Conservation (phyloP, 1,284 basidiomycete species). For the Thecaphora thlaspeos region DNA sequence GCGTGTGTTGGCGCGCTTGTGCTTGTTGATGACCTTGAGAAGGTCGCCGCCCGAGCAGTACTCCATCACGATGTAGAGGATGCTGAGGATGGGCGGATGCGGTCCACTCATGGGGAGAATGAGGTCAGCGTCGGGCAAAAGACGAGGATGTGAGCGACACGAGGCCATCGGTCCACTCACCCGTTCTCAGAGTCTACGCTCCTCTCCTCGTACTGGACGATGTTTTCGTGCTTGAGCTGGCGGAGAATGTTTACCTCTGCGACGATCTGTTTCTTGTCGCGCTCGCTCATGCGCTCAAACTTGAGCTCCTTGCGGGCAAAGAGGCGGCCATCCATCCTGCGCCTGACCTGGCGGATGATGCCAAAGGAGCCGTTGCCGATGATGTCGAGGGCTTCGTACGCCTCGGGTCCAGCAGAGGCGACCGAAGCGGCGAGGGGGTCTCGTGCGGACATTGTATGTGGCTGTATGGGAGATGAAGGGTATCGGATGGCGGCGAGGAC, state of each 20-base stretch:
- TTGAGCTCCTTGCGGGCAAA: slow-evolving; percentile 93
- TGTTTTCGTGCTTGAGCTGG: slow-evolving; percentile 88
- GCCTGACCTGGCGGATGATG: slow-evolving; percentile 85
- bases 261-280: slow-evolving; percentile 89
- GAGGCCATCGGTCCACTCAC: slow-evolving; percentile 66
- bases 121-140: too few relatives aligned
- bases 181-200: slow-evolving; percentile 86
- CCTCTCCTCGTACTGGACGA: slow-evolving; percentile 88
- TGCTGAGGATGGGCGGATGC: too few relatives aligned
- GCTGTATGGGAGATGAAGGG: too few relatives aligned
- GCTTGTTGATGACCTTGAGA: slow-evolving; percentile 77
- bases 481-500: too few relatives aligned
- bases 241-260: slow-evolving; percentile 98
- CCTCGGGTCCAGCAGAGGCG: too few relatives aligned
- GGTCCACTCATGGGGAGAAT: too few relatives aligned
- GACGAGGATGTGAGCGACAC: too few relatives aligned
- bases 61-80: slow-evolving; percentile 50
- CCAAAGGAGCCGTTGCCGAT: slow-evolving; percentile 98
- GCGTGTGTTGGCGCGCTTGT: slow-evolving; percentile 56
- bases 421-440: too few relatives aligned
- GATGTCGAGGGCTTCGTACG: slow-evolving; percentile 76
- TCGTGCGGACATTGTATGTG: too few relatives aligned
- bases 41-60: slow-evolving; percentile 94
- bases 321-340: slow-evolving; percentile 81
- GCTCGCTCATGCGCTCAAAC: slow-evolving; percentile 88